Evolutionary conservation across 2,329 filamentous ascomycete genomes (phyloP).

Genomic region (Phialophora expanda): DNA sequence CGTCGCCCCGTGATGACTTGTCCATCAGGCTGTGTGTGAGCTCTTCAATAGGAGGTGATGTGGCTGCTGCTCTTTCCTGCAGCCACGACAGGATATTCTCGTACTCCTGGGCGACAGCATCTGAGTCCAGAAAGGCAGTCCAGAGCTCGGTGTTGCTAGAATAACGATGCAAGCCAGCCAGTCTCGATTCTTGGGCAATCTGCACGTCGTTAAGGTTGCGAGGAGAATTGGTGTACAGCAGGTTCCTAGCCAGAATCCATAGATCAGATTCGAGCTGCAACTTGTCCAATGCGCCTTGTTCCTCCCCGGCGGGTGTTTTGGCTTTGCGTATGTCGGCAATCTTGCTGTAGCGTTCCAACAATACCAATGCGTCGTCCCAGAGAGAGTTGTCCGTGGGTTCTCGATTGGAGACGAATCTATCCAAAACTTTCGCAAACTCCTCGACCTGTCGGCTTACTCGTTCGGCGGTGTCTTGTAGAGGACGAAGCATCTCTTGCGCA

Average conservation of each 20-base stretch:
- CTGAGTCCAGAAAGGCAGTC: slow-evolving; percentile 74
- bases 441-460: slow-evolving; percentile 81
- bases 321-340: slow-evolving; percentile 56
- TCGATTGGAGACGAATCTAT: slow-evolving; percentile 65
- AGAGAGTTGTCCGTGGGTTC: slow-evolving; percentile 46
- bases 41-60: slow-evolving; percentile 71
- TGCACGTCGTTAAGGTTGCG: slow-evolving; percentile 48
- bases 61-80: slow-evolving; percentile 71
- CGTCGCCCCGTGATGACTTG: slow-evolving; percentile 73
- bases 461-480: slow-evolving; percentile 68
- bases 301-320: slow-evolving; percentile 36
- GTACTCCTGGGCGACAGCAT: slow-evolving; percentile 77
- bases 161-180: slow-evolving; percentile 59
- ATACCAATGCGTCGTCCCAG: slow-evolving; percentile 69
- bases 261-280: slow-evolving; percentile 86
- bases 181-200: slow-evolving; percentile 48
- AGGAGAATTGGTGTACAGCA: slow-evolving; percentile 73
- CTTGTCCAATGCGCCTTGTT: slow-evolving; percentile 57
- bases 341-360: slow-evolving; percentile 68
- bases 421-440: slow-evolving; percentile 80
- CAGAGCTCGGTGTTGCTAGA: slow-evolving; percentile 68
- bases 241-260: slow-evolving; percentile 69
- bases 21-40: slow-evolving; percentile 77
- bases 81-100: slow-evolving; percentile 84
- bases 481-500: slow-evolving; percentile 60